Conservation (phyloP, 2,329 filamentous ascomycete genomes). For the Didymosphaeria variabile region DNA sequence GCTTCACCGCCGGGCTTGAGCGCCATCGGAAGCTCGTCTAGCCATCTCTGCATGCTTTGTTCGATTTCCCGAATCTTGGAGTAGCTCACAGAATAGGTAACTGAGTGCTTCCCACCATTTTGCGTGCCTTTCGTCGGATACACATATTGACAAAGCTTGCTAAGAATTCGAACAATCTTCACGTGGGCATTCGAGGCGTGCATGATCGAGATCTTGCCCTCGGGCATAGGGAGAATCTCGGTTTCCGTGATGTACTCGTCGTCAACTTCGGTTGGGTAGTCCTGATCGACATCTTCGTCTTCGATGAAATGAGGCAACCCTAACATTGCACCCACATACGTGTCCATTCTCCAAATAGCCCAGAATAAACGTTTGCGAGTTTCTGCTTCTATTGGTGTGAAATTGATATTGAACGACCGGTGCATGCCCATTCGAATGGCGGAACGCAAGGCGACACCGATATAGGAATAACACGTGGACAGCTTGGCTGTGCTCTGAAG, state of each 20-base stretch:
- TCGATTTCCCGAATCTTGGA: slow-evolving; percentile 72
- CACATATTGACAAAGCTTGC: slow-evolving; percentile 70
- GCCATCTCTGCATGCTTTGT: slow-evolving; percentile 69
- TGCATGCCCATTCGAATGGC: slow-evolving; percentile 62
- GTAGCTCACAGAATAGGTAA: slow-evolving; percentile 70
- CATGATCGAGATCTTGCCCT: slow-evolving; percentile 65
- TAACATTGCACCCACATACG: slow-evolving; percentile 62
- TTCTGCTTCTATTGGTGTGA: slow-evolving; percentile 59
- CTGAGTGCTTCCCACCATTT: slow-evolving; percentile 48
- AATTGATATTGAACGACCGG: slow-evolving; percentile 57
- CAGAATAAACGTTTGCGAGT: slow-evolving; percentile 62
- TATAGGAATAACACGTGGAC: slow-evolving; percentile 62
- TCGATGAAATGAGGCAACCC: slow-evolving; percentile 59
- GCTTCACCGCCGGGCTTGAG: slow-evolving; percentile 83
- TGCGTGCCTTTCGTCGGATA: slow-evolving; percentile 67
- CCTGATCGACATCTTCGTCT: slow-evolving; percentile 61
- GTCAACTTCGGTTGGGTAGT: slow-evolving; percentile 57
- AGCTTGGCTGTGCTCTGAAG: slow-evolving; percentile 62
- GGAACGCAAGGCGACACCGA: slow-evolving; percentile 61
- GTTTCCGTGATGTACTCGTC: slow-evolving; percentile 61
- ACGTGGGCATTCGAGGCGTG: slow-evolving; percentile 69
- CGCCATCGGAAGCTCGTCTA: slow-evolving; percentile 73
- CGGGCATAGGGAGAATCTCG: slow-evolving; percentile 62
- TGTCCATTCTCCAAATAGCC: slow-evolving; percentile 61
- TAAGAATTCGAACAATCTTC: slow-evolving; percentile 63